A percentile compares a stretch with the other conserved stretches of the same genome.
Conservation (phyloP, 1,284 basidiomycete species). For the Tylopilus sp. region DNA sequence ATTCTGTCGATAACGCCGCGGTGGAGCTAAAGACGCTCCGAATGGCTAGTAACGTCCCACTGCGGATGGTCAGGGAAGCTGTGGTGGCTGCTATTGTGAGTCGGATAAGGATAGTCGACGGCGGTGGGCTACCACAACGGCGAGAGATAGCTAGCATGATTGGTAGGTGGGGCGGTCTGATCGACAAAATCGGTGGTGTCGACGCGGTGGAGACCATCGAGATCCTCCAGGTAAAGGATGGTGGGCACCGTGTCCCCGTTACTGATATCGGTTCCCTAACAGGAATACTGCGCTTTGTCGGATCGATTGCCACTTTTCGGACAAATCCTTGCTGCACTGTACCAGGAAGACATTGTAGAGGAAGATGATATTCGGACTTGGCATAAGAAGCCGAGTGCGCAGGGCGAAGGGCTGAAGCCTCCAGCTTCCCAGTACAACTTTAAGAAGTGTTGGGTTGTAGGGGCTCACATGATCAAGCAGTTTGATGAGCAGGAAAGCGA, state of each 20-base stretch:
- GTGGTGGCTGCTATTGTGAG: conserved; percentile 74
- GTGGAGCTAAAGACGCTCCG: conserved; percentile 92
- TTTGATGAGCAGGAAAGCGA: conserved; percentile 72
- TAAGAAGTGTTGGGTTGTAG: conserved; percentile 68
- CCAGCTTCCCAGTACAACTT: conserved; percentile 49
- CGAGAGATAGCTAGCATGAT: conserved; percentile 58
- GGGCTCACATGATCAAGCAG: conserved; percentile 68
- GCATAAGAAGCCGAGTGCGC: conserved; percentile 52
- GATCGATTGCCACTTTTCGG: conserved; percentile 64
- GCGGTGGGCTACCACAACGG: conserved; percentile 51
- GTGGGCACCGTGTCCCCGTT: neutral
- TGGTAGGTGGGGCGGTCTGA: conserved; percentile 66
- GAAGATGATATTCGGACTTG: conserved; percentile 75
- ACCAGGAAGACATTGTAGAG: conserved; percentile 74
- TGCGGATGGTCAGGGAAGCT: conserved; percentile 72
- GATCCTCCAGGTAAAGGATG: conserved; percentile 59
- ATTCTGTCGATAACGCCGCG: conserved; percentile 87
- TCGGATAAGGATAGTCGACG: conserved; percentile 55
- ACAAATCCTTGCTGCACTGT: conserved; percentile 69
- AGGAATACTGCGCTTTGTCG: conserved; percentile 65
- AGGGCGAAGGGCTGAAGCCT: conserved; percentile 44
- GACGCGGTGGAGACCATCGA: conserved; percentile 72
- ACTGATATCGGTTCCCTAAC: conserved; percentile 6
- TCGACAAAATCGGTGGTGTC: conserved; percentile 71
- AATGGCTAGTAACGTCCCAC: conserved; percentile 89